Base-by-base conservation (phyloP, 208 protist species). In the Trypanosoma platydactyli region DNA sequence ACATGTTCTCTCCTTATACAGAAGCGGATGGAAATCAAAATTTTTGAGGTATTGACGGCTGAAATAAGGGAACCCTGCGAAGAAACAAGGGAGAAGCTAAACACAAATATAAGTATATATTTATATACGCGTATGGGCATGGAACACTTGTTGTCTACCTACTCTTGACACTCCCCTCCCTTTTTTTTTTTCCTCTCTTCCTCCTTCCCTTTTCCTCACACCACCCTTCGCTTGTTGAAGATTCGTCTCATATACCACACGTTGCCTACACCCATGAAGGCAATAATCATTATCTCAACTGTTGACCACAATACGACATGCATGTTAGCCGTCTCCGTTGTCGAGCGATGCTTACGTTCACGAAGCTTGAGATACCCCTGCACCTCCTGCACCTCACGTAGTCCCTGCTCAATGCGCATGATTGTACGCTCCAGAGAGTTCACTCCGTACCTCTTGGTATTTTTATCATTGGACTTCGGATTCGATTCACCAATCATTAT, bases 291-390 rank as follows among this genome's bases (percentile, higher is more conserved):
- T 12, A 90, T 83, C 60, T 96, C 88, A 18, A 91, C 9, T 18
- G 89, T n/a, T 20, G 86, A 86, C 69, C 81, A 97, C 1, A 92
- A 30, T 12, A 96, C 64, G 6, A 97, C 87, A 24, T 88, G 83
- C 13, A 77, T 89, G 73, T 96, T 94, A 12, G 89, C 89, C 20
- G 79, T 73, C 78, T 97, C 89, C 11, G 77, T 81, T 5, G 88
- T 94, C 42, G 81, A 74, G 42, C 92, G 87, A 61, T 97, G 90
- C 30, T 66, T 50, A 13, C 66, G 78, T 73, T 96, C 88, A 53
- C 90, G 83, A 2, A 48, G 46, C 42, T 77, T 58, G 20, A 94
- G 68, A 45, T 86, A 89, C 27, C 74, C 57, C 79, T 97, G 94
- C 53, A 95, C 69, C 40, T 86, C 76, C 58, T 81, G 64, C 53